Conservation (phyloP, 768 basidiomycete genomes). For the Lyophyllum decastes region DNA sequence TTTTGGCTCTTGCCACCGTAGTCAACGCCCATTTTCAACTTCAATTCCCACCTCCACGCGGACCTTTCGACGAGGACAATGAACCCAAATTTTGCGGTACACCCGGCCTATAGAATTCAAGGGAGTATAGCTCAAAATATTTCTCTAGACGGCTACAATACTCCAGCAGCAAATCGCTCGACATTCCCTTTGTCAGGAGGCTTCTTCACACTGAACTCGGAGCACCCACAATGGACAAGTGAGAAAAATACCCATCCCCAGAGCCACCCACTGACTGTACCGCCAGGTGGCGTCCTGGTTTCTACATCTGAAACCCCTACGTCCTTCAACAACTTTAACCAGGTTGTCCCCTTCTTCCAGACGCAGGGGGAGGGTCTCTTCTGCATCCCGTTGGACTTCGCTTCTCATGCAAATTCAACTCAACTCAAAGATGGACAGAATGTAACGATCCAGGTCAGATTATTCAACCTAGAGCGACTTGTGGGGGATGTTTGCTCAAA, state of each 20-base stretch:
- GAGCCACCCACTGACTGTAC: constrained; percentile 1
- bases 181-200: constrained; percentile 68
- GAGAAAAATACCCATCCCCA: constrained; percentile 20
- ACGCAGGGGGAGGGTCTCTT: constrained; percentile 48
- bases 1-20: constrained; percentile 40
- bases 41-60: constrained; percentile 73
- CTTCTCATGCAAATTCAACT: constrained; percentile 44
- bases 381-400: constrained; percentile 71
- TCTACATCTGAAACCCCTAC: constrained; percentile 60
- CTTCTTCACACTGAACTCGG: constrained; percentile 63
- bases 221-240: constrained; percentile 67
- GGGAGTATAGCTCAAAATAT: neutral
- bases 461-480: neutral
- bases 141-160: constrained; percentile 61
- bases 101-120: constrained; percentile 14
- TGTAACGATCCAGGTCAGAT: constrained; percentile 63
- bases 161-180: constrained; percentile 55
- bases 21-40: constrained; percentile 80
- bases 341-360: constrained; percentile 50
- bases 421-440: constrained; percentile 62
- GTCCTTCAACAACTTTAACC: constrained; percentile 63
- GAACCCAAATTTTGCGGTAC: constrained; percentile 72
- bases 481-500: neutral
- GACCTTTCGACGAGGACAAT: constrained; percentile 58
- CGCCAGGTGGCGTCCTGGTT: constrained; percentile 52